Base-by-base conservation (phyloP, 2,329 filamentous ascomycete genomes). In the Delphinella strobiligena region DNA sequence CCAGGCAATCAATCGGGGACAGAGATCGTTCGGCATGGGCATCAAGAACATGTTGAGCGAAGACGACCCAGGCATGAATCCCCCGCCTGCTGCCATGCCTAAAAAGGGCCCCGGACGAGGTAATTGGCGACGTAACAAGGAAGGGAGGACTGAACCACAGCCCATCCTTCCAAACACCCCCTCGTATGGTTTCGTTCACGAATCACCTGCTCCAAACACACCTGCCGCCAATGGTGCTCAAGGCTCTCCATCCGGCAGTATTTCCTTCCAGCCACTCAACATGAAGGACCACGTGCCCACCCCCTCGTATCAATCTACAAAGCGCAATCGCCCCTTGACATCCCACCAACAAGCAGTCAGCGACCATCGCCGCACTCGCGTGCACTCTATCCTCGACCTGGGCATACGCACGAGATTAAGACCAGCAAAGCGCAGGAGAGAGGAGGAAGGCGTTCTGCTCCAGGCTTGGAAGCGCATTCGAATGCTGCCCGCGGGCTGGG, bases 321-420 rank as follows among this genome's bases (percentile, higher is more conserved):
- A 68, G 45, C 63, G 86, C 54, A 77, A 80, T 7, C 73, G 84
- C 1, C 83, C 83, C 2, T 74, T 85, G 0, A 91, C 84, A 0
- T 81, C 82, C 27, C 84, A 91, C 58, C 84, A 91, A 59, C 66
- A 87, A 30, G 83, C 83, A 0, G 81, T 91, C 1, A 82, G 87
- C 57, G 74, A 79, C 40, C 87, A 88, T 58, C 71, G 84, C 14
- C 81, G 76, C 45, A 76, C 84, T 52, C 77, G 83, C 4, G 83
- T 89, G n/a, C 80, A 87, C 52, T 80, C 87, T 51, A 83, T 86
- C 37, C 72, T 91, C 12, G 80, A 85, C 49, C 75, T 79, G n/a
- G 79, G 80, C 19, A 64, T 89, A 24, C 75, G 80, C 36, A 71
- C 69, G 47, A 68, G 75, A 37, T 80, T 87, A 52, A 74, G 78